Conservation (phyloP, 2,329 filamentous ascomycete species). For the Ophiostoma ips region DNA sequence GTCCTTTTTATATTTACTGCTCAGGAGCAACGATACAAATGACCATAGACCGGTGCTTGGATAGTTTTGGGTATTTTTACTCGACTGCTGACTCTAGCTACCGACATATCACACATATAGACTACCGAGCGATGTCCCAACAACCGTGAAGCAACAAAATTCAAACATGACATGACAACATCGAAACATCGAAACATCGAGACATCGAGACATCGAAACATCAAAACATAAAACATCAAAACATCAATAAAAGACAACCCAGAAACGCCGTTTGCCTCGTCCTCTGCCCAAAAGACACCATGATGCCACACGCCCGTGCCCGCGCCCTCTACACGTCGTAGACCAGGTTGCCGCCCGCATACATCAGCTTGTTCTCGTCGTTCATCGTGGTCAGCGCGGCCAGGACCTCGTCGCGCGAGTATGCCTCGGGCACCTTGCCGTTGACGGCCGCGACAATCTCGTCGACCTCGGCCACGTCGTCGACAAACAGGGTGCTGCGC, state of each 20-base stretch:
- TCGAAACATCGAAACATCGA: not conserved
- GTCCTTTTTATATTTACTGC: not conserved
- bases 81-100: no score
- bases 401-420: constrained; percentile 54
- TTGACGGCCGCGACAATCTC: constrained; percentile 72
- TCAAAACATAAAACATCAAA: not conserved
- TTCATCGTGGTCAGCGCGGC: constrained; percentile 69
- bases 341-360: constrained; percentile 48
- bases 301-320: not conserved
- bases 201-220: no score
- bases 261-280: constrained; percentile 6
- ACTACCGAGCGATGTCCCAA: no score
- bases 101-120: no score
- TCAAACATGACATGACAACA: not conserved
- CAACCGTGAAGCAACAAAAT: no score
- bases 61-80: no score
- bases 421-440: constrained; percentile 44
- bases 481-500: constrained; percentile 66
- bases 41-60: not conserved
- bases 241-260: constrained; percentile 3
- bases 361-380: constrained; percentile 84
- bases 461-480: constrained; percentile 67
- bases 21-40: not conserved
- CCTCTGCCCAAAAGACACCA: not conserved
- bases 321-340: constrained; percentile 46